phyloP scores from a whole-genome alignment of 768 basidiomycete genomes.

The Postia placenta region DNA sequence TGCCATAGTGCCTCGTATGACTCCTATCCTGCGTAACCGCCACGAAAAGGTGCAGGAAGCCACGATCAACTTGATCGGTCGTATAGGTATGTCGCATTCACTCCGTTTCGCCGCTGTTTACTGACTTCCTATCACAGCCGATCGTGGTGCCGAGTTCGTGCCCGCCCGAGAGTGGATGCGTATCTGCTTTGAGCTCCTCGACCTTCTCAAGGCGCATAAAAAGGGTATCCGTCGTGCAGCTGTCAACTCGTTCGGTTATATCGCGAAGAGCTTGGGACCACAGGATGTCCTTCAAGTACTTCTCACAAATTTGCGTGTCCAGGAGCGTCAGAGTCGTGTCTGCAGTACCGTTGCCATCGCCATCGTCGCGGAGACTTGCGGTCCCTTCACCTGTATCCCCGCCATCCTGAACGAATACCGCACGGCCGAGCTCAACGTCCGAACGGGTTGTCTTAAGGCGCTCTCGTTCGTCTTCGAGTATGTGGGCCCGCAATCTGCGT shows the following conservation, averaged over 20 bases:
- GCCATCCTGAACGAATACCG: constrained; percentile 98
- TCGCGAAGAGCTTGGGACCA: constrained; percentile 98
- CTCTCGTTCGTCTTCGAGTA: constrained; percentile 99
- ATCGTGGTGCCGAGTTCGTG: constrained; percentile 98
- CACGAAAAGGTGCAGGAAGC: constrained; percentile 99
- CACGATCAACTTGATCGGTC: constrained; percentile 98
- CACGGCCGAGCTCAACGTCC: constrained; percentile 96
- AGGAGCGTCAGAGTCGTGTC: constrained; percentile 98
- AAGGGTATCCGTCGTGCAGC: constrained; percentile 98
- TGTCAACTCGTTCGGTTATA: constrained; percentile 99
- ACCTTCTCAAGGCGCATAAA: constrained; percentile 97
- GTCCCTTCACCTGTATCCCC: constrained; percentile 97
- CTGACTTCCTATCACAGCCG: constrained; percentile 43
- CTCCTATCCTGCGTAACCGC: constrained; percentile 97
- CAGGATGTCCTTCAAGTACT: constrained; percentile 96
- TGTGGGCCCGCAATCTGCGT: constrained; percentile 92
- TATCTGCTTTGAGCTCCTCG: constrained; percentile 96
- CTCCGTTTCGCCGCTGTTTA: neutral
- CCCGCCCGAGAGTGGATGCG: constrained; percentile 99
- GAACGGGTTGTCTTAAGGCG: constrained; percentile 97
- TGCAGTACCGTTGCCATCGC: constrained; percentile 98
- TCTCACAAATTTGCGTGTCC: constrained; percentile 93
- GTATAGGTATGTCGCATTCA: constrained; percentile 54
- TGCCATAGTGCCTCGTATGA: constrained; percentile 90
- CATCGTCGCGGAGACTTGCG: constrained; percentile 91